Evolutionary conservation across 257 asterid genomes (phyloP).

Genomic region (Leonotis leonurus): DNA sequence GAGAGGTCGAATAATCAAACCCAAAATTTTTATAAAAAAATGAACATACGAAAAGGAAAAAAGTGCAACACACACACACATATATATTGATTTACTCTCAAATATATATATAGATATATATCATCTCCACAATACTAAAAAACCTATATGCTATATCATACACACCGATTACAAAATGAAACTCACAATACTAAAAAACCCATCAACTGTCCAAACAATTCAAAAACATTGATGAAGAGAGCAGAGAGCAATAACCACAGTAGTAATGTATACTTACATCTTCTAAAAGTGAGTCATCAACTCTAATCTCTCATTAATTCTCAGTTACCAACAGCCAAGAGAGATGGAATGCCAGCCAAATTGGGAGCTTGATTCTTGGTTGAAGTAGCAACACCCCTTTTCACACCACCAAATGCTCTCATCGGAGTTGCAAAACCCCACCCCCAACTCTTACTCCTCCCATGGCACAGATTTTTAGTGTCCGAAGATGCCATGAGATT

Average conservation of each 20-base stretch:
- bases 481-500: too few species aligned
- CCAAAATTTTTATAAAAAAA: not conserved
- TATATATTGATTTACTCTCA: constrained; percentile 11
- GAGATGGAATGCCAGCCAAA: too few species aligned
- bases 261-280: too few species aligned
- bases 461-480: too few species aligned
- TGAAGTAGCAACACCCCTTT: too few species aligned
- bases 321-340: too few species aligned
- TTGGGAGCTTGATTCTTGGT: too few species aligned
- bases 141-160: constrained; percentile 10
- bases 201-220: constrained; percentile 17
- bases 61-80: not conserved
- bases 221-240: constrained; percentile 25
- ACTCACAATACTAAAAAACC: constrained; percentile 13
- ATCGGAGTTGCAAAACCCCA: too few species aligned
- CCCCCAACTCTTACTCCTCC: too few species aligned
- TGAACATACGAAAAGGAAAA: not conserved
- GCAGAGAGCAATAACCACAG: constrained; percentile 29
- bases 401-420: too few species aligned
- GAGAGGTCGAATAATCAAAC: not conserved
- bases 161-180: constrained; percentile 5
- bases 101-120: not conserved
- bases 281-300: too few species aligned
- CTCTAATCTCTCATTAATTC: too few species aligned
- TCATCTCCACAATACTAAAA: constrained; percentile 15